Conservation (phyloP, 169 alveolate genomes). For the Neospora caninum region DNA sequence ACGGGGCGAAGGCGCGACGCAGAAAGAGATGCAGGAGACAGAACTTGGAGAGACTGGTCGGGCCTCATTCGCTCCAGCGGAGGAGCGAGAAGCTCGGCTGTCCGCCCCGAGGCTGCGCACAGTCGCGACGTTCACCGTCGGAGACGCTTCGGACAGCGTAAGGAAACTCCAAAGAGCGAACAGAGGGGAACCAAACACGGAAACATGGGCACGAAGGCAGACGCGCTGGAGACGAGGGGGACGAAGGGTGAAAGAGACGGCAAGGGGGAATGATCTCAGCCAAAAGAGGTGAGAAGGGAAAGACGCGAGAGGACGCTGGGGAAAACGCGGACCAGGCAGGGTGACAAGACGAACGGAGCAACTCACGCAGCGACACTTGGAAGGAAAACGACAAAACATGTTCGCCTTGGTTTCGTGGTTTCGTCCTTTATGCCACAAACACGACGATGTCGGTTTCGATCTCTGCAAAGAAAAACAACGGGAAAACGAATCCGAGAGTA, state of each 20-base stretch:
- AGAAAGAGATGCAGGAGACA: background rate
- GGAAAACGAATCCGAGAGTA: too few relatives aligned
- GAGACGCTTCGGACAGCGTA: constrained; percentile 1
- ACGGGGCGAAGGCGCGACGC: background rate
- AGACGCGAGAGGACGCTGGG: too few relatives aligned
- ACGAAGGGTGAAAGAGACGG: background rate
- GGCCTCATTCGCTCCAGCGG: background rate
- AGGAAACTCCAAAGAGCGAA: background rate
- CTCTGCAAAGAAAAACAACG: too few relatives aligned
- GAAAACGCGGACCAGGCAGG: too few relatives aligned
- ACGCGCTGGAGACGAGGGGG: background rate
- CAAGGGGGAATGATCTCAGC: too few relatives aligned
- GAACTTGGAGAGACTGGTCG: background rate
- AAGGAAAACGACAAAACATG: too few relatives aligned
- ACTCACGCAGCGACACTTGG: too few relatives aligned
- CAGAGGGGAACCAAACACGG: background rate
- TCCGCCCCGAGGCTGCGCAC: background rate
- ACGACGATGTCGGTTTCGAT: too few relatives aligned
- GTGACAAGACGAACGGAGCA: too few relatives aligned
- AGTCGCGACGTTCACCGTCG: constrained; percentile 19
- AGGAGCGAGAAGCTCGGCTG: background rate
- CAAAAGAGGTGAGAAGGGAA: too few relatives aligned
- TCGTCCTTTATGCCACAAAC: too few relatives aligned
- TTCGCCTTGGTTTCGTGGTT: too few relatives aligned
- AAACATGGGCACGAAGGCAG: background rate